phyloP scores from a whole-genome alignment of 306 rosid species.

The Mimosa bimucronata region DNA sequence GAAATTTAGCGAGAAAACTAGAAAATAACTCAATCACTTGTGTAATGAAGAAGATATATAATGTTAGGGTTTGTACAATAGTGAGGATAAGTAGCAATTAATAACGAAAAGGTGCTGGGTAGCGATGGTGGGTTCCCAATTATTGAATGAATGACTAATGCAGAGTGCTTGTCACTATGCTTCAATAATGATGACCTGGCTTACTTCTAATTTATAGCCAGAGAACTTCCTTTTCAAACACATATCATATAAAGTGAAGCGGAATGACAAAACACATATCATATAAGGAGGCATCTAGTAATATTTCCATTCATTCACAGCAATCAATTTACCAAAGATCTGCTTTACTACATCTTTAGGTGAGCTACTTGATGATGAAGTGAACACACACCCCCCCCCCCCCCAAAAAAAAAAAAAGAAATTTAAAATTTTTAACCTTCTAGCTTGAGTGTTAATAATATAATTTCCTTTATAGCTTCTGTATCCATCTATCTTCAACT shows the following conservation, averaged over 20 bases:
- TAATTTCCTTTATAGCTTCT: neutral
- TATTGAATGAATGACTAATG: neutral
- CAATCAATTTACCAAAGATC: neutral
- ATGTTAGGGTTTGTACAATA: neutral
- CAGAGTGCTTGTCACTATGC: neutral
- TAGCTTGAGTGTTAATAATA: neutral
- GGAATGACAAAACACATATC: neutral
- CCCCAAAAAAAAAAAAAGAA: too few species aligned
- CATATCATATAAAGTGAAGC: neutral
- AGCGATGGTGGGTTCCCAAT: neutral
- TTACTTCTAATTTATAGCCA: neutral
- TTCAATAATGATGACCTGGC: neutral
- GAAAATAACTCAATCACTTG: neutral
- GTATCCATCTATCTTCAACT: neutral
- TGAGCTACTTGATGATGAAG: neutral
- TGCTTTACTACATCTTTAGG: neutral
- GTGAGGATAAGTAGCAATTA: neutral
- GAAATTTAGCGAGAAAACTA: constrained; percentile 22
- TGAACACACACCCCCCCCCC: too few species aligned
- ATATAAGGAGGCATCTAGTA: neutral
- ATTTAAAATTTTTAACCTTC: too few species aligned
- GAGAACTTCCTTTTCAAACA: neutral
- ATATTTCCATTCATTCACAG: neutral
- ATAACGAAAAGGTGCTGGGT: neutral
- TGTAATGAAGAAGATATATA: neutral